phyloP scores from a whole-genome alignment of 2,329 filamentous ascomycete genomes.

The Elsinoe australis region DNA sequence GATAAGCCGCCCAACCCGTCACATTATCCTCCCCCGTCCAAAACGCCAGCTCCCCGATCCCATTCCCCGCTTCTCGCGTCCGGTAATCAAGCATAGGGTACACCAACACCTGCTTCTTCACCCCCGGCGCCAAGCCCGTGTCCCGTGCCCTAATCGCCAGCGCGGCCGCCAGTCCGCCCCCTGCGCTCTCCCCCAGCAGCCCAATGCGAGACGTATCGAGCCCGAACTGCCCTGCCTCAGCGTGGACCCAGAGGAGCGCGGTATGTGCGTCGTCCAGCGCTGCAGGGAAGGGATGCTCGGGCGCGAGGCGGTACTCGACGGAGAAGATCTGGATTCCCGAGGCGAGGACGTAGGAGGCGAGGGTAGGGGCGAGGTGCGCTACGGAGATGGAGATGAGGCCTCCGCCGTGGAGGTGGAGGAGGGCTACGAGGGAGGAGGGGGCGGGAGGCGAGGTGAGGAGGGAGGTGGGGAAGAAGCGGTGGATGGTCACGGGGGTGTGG shows the following conservation, averaged over 20 bases:
- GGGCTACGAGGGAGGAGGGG: constrained; percentile 22
- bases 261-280: constrained; percentile 24
- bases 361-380: constrained; percentile 23
- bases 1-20: constrained; percentile 37
- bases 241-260: constrained; percentile 33
- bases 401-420: constrained; percentile 38
- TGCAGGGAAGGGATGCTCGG: constrained; percentile 22
- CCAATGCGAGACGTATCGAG: constrained; percentile 37
- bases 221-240: constrained; percentile 34
- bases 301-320: constrained; percentile 33
- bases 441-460: constrained; percentile 5
- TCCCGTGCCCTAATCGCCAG: constrained; percentile 24
- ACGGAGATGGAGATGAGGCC: constrained; percentile 33
- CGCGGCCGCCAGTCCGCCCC: constrained; percentile 25
- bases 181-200: constrained; percentile 39
- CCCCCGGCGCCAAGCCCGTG: constrained; percentile 19
- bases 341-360: constrained; percentile 25
- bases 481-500: constrained; percentile 21
- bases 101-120: constrained; percentile 35
- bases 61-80: constrained; percentile 30
- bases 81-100: constrained; percentile 45
- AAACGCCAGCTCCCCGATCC: constrained; percentile 26
- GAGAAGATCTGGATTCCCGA: constrained; percentile 33
- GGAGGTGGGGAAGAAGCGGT: constrained; percentile 22
- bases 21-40: constrained; percentile 36